Conservation (phyloP, 352 stramenopile genomes). For the Globisporangium camurandrum region DNA sequence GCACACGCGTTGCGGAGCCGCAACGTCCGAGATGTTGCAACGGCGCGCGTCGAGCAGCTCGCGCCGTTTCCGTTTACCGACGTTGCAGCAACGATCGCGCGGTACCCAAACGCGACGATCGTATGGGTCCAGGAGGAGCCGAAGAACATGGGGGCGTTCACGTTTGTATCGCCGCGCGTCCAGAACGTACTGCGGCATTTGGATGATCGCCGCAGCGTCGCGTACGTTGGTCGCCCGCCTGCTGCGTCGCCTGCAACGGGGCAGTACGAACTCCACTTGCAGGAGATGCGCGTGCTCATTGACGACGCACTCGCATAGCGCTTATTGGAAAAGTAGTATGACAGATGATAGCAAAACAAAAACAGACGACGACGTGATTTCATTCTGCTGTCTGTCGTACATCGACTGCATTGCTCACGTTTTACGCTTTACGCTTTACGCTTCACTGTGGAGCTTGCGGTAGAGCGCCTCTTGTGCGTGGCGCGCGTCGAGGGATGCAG, state of each 20-base stretch:
- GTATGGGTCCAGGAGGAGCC: conserved; percentile 98
- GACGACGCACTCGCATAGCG: conserved; percentile 64
- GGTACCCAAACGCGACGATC: conserved; percentile 94
- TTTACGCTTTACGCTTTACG: no score
- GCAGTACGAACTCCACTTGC: conserved; percentile 90
- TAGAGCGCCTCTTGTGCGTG: conserved; percentile 70
- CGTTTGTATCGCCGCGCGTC: conserved; percentile 89
- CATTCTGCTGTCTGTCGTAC: no score
- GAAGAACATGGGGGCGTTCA: conserved; percentile 98
- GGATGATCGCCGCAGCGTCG: conserved; percentile 38
- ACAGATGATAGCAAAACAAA: neutral
- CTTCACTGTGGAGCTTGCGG: conserved; percentile 47
- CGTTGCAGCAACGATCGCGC: conserved; percentile 82
- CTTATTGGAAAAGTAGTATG: neutral
- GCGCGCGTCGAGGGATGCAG: conserved; percentile 50
- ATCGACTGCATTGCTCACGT: no score
- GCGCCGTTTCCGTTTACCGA: conserved; percentile 97
- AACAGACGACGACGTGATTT: neutral
- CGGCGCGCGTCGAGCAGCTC: conserved; percentile 74
- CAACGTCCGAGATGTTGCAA: conserved; percentile 56
- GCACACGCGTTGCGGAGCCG: conserved; percentile 51
- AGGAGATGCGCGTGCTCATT: conserved; percentile 92
- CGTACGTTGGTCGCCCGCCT: conserved; percentile 93
- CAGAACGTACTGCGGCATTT: conserved; percentile 90
- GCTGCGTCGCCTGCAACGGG: conserved; percentile 95